Conservation (phyloP, 148 eudicot genomes). For the Agrostemma githago region DNA sequence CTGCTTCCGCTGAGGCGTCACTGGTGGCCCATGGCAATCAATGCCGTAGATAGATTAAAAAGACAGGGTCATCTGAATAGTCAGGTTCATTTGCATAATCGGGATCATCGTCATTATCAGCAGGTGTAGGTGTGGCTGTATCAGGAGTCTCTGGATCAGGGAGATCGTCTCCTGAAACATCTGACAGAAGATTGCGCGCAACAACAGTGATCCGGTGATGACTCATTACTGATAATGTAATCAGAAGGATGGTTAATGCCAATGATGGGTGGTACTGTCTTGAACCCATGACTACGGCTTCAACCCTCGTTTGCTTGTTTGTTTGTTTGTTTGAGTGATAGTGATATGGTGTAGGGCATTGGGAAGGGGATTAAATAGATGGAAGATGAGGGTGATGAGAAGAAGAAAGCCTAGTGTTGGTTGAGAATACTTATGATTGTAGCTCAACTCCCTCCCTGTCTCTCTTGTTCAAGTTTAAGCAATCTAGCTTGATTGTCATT, state of each 20-base stretch:
- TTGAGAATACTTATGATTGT: background rate
- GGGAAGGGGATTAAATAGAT: slow-evolving; percentile 9
- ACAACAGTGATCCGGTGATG: slow-evolving; percentile 2
- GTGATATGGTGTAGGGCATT: background rate
- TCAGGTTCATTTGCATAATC: background rate
- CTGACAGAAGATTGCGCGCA: background rate
- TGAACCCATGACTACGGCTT: slow-evolving; percentile 1
- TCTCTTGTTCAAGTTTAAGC: background rate
- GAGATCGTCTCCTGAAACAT: slow-evolving; percentile 5
- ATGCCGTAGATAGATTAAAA: too few species aligned
- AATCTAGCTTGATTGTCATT: background rate
- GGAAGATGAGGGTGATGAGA: background rate
- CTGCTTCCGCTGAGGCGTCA: slow-evolving; percentile 38
- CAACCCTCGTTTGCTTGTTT: background rate
- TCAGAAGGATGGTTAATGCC: slow-evolving; percentile 6
- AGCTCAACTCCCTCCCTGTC: background rate
- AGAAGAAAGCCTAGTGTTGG: slow-evolving; percentile 9
- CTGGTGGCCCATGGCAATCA: slow-evolving; percentile 17
- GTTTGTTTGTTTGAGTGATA: background rate
- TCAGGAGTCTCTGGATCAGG: slow-evolving; percentile 5
- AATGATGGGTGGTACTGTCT: background rate
- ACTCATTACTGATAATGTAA: slow-evolving; percentile 9
- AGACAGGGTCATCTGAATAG: slow-evolving; percentile 5
- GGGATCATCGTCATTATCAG: background rate
- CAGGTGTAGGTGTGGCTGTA: background rate